Evolutionary conservation across 495 filamentous ascomycete species (phyloP).

Genomic region (Trichoderma asperelloides): DNA sequence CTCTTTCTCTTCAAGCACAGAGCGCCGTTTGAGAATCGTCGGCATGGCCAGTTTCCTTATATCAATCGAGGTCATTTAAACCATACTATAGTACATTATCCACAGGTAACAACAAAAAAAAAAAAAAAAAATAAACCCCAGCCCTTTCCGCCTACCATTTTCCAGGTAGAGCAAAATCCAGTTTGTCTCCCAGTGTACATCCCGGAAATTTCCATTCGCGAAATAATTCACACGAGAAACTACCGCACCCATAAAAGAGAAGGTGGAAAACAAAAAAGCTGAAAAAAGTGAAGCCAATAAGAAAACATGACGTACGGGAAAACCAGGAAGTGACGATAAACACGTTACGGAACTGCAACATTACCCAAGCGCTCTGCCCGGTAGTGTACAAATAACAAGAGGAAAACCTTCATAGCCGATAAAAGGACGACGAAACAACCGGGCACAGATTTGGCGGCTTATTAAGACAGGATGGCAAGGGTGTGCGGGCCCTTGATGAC

Average conservation of each 20-base stretch:
- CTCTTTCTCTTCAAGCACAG: neutral
- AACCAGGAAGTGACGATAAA: slow-evolving; percentile 5
- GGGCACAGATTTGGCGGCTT: neutral
- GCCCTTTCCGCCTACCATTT: slow-evolving; percentile 7
- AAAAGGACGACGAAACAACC: neutral
- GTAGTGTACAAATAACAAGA: slow-evolving; percentile 2
- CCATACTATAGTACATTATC: slow-evolving; percentile 8
- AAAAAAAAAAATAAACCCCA: neutral
- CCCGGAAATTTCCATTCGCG: neutral
- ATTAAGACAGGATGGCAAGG: slow-evolving; percentile 5
- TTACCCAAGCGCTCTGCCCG: slow-evolving; percentile 9
- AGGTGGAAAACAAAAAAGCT: neutral
- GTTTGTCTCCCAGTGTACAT: slow-evolving; percentile 3
- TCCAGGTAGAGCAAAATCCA: slow-evolving; percentile 7
- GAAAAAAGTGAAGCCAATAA: neutral
- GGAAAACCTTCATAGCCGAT: slow-evolving; percentile 2
- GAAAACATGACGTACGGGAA: neutral
- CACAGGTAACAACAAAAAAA: neutral
- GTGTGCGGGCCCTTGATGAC: neutral
- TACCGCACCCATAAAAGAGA: neutral
- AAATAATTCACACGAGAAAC: neutral
- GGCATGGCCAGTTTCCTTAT: neutral
- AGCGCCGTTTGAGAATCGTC: too few relatives aligned
- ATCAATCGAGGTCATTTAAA: neutral
- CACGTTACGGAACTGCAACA: slow-evolving; percentile 3